Evolutionary conservation across 2,329 filamentous ascomycete species (phyloP), one percentile per base, ranked within the genome.

Genomic region (Aspergillus hiratsukae): DNA sequence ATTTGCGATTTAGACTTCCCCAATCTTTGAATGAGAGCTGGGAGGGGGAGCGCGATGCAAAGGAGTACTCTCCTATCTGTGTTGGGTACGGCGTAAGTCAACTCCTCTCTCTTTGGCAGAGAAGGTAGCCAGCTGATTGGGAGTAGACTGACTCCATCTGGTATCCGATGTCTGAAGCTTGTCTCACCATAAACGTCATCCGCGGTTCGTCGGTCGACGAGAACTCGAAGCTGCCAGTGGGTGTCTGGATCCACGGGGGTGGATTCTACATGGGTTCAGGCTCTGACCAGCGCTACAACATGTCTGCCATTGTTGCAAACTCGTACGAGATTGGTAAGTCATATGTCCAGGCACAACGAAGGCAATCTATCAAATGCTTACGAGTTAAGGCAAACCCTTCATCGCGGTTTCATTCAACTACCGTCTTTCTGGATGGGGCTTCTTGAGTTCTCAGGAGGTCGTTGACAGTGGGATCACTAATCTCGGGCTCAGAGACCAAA

Each of bases 171-270:
- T 69, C 65, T 3, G 85, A 87, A 63, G 81, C 86, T 63, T 87
- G 85, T 58, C 75, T 87, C 3, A 84, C 82, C 48, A 71, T 87
- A 58, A 87, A 87, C 61, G 77, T 88, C 7, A 73, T 87, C 27
- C 78, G 84, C 3, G 78, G 79, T 5, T 65, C 71, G 57, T 62
- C 64, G 25, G 72, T 78, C 4, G 66, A 73, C 8, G 59, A 69
- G 31, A 62, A 65, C 7, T 67, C 69, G 2, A 75, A 70, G 10
- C 74, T 87, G 2, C 84, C 84, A 0, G 80, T 86, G 6, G 77
- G 76, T 10, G 76, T 85, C 1, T 88, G 85, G 84, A 83, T 88
- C 27, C 83, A 86, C 60, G 77, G 82, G 11, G 83, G 83, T 31
- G 82, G 81, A 1, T 76, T 83, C 4, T 78, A 74, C 52, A 72